Evolutionary conservation across 768 basidiomycete species (phyloP).

Genomic region (Pleurotus platypus): DNA sequence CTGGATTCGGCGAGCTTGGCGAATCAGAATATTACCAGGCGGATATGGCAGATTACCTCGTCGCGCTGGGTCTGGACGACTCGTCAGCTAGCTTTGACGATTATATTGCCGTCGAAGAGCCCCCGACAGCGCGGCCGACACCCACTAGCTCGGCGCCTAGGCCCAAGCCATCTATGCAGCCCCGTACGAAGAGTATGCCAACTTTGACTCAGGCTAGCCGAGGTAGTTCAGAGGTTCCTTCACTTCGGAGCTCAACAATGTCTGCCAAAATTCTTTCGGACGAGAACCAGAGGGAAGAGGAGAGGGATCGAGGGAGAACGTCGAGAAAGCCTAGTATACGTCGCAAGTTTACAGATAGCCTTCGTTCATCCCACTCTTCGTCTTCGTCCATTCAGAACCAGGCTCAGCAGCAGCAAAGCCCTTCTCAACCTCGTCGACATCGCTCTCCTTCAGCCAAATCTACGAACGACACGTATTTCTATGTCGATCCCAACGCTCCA

Average conservation of each 20-base stretch:
- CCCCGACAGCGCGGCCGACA: neutral
- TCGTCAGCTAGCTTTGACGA: slow-evolving; percentile 19
- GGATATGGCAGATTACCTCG: neutral
- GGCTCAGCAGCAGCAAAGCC: slow-evolving; percentile 1
- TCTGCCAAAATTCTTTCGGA: slow-evolving; percentile 14
- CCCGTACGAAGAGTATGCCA: slow-evolving; percentile 54
- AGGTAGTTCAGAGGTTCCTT: slow-evolving; percentile 11
- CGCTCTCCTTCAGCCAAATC: slow-evolving; percentile 32
- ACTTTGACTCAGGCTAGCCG: slow-evolving; percentile 17
- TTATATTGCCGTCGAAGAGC: slow-evolving; percentile 12
- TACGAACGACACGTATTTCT: slow-evolving; percentile 26
- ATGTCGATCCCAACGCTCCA: slow-evolving; percentile 16
- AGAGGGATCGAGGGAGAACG: slow-evolving; percentile 22
- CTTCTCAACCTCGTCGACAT: slow-evolving; percentile 15
- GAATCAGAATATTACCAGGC: neutral
- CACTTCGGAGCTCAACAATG: slow-evolving; percentile 15
- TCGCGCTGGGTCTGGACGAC: neutral
- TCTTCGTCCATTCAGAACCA: slow-evolving; percentile 6
- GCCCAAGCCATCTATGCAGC: slow-evolving; percentile 18
- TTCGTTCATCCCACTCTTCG: slow-evolving; percentile 15
- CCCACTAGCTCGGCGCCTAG: slow-evolving; percentile 9
- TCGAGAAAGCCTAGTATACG: slow-evolving; percentile 23
- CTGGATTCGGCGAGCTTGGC: neutral
- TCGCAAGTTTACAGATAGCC: slow-evolving; percentile 21
- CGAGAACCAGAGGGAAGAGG: slow-evolving; percentile 15